Evolutionary conservation across 2,329 filamentous ascomycete species (phyloP), one percentile per base, ranked within the genome.

Genomic region (Keithomyces neogunnii): DNA sequence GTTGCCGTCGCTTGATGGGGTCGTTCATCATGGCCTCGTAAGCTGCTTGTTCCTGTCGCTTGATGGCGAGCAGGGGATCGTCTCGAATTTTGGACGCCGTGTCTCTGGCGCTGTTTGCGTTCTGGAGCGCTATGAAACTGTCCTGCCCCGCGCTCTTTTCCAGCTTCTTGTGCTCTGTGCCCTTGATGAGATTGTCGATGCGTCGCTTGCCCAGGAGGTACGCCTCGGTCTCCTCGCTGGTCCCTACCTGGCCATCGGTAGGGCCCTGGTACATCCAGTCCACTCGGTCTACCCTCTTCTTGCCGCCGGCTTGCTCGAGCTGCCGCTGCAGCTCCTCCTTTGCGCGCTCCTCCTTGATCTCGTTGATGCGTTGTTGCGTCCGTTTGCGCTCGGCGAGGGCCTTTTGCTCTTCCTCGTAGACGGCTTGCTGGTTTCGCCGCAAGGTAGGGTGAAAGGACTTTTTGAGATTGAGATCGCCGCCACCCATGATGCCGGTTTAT

Each of bases 241-340:
- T 88, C 32, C 86, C 86, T n/a, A 76, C 74, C 62, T 88, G 85
- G 36, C 89, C 88, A 62, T 81, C 76, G 47, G 85, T 86, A 6
- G 93, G 90, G 1, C 92, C 92, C 60, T 86, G 83, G 70, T 99
- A 99, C 89, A 99, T 96, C 89, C 93, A 99, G 62, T 97, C 93
- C 30, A 99, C 92, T 36, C 90, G 84, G 60, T 92, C 85, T 32
- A 86, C 73, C 49, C 86, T 80, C 63, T 89, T 91, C 61, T 80
- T 82, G 51, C 91, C 90, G 38, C 93, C 93, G 1, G 90, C 86
- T 2, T 86, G 85, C 69, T 96, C 93, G 51, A 96, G 89, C 58
- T 97, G 80, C 49, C 84, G 82, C 68, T 96, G 88, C 1, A 97
- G 81, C 67, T 97, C 91, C 67, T 96, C 89, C 58, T 96, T 88